Evolutionary conservation across 768 basidiomycete genomes (phyloP), one percentile per base, ranked within the genome.

Genomic region (Mycena amicta): DNA sequence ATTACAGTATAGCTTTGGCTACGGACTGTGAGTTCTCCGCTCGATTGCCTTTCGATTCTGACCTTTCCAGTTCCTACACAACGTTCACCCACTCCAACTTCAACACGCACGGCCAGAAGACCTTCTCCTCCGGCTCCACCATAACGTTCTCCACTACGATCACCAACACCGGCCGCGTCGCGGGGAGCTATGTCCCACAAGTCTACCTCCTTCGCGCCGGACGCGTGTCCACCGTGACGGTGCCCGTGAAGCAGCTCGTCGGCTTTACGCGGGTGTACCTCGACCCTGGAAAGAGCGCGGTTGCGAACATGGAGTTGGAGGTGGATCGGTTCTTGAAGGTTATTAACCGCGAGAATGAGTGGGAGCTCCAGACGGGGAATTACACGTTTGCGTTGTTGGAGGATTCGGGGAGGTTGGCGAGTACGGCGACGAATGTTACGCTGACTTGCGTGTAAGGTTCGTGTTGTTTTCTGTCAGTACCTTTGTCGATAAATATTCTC

Each of bases 381-480:
- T 69, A 69, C 41, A 66, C 65, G 47, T 69, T 69, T 53, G 66
- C 68, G 39, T 55, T 69, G 4, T 13, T 67, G 28, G 63, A 66
- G 39, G 30, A 66, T 55, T 63, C 65, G 3, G 63, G 66, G 6
- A 53, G 61, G 20, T 45, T 53, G 25, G 65, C 63, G 3, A 59
- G 55, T n/a, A 67, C 65, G 12, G 57, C 26, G n/a, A 60, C 59
- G 23, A 69, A 65, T 28, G 55, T 67, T 4, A 69, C 68, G n/a
- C 39, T 69, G 52, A 66, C 57, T 28, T 69, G 68, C 40, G 53
- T 67, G n/a, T 64, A 23, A 49, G 26, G 47, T 49, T 49, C 27
- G 47, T 49, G 20, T 22, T 39, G 40, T 43, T 43, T 43, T n/a
- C n/a, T n/a, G n/a, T n/a, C n/a, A n/a, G n/a, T n/a, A n/a, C n/a